These are phyloP conservation scores for Mimosa bimucronata DNA, from an alignment of 306 rosid species.

Conservation along the genomic window DNA sequence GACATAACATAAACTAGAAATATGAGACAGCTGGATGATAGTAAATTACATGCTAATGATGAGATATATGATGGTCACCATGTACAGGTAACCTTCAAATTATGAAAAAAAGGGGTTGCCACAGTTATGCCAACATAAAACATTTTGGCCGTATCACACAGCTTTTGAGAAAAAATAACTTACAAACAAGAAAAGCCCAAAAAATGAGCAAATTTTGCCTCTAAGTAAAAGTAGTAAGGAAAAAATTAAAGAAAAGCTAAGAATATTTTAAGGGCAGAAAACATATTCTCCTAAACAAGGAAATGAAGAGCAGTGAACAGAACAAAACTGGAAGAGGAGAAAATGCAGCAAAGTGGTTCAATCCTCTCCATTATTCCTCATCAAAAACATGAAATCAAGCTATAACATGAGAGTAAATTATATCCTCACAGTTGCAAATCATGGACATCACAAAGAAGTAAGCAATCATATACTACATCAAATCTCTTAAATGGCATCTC, in stretches of 20 bases:
- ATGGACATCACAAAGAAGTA: not conserved
- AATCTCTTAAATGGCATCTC: not conserved
- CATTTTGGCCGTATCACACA: not conserved
- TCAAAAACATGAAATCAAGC: not conserved
- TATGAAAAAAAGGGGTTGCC: slow-evolving; percentile 5
- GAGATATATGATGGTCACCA: not conserved
- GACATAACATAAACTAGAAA: not conserved
- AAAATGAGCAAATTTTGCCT: not conserved
- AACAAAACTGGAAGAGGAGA: not conserved
- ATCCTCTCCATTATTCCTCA: slow-evolving; percentile 3
- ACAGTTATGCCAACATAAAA: not conserved
- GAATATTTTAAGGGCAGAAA: not conserved
- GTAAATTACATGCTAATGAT: not conserved
- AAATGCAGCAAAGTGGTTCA: not conserved
- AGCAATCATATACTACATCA: not conserved
- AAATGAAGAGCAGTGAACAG: not conserved
- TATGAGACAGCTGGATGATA: not conserved
- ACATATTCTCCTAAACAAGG: not conserved
- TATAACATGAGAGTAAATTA: not conserved
- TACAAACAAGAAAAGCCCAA: slow-evolving; percentile 1
- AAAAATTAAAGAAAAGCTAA: not conserved
- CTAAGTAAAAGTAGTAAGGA: not conserved
- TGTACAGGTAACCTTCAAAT: not conserved
- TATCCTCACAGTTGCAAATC: not conserved
- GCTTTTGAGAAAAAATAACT: not conserved